These are phyloP conservation scores for Comarum palustre DNA, from an alignment of 306 rosid species.

Conservation along the genomic window DNA sequence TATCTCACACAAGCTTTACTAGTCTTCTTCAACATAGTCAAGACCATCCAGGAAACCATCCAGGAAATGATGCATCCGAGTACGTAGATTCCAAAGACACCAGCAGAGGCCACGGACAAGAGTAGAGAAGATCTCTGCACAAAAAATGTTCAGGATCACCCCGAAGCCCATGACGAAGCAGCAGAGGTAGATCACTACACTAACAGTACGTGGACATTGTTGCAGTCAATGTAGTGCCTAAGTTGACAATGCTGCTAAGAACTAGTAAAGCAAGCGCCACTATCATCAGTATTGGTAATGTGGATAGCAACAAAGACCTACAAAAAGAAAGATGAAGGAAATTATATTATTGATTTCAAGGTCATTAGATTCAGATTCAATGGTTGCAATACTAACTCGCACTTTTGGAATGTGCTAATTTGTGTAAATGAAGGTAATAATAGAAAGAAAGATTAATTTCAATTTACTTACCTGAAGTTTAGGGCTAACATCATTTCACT, in stretches of 20 bases:
- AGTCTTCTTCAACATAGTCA: background rate
- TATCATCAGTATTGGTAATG: conserved; percentile 58
- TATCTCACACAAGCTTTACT: background rate
- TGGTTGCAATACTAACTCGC: background rate
- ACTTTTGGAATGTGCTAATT: background rate
- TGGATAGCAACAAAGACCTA: conserved; percentile 59
- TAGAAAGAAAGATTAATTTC: background rate
- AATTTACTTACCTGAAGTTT: no score
- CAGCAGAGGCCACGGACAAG: conserved; percentile 53
- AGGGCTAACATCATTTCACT: no score
- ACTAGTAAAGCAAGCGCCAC: conserved; percentile 51
- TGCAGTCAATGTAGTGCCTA: conserved; percentile 39
- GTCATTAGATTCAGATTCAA: background rate
- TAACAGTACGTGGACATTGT: conserved; percentile 39
- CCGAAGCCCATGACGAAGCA: conserved; percentile 68
- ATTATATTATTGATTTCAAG: background rate
- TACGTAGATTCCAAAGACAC: conserved; percentile 52
- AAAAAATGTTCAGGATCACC: conserved; percentile 58
- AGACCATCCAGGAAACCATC: no score
- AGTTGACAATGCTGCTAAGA: conserved; percentile 29
- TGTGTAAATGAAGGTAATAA: background rate
- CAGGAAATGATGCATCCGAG: conserved; percentile 50
- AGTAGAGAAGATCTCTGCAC: conserved; percentile 71
- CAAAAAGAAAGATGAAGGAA: conserved; percentile 21
- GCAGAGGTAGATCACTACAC: conserved; percentile 54